phyloP scores from a whole-genome alignment of 2,329 filamentous ascomycete genomes.

The Fusarium sacchari region DNA sequence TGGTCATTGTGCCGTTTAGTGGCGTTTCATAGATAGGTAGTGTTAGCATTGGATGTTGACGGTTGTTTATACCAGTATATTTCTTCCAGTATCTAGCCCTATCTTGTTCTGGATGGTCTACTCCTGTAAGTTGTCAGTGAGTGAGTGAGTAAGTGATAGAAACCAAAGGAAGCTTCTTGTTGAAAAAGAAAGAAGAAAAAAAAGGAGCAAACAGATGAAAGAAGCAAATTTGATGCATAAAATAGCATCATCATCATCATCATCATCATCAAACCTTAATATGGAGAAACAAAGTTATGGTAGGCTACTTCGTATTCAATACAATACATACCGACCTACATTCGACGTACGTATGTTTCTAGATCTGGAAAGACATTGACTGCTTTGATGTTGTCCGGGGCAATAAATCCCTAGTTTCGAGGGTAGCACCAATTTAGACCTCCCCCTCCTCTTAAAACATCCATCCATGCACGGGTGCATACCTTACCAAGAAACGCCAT shows the following conservation, averaged over 20 bases:
- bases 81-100: neutral
- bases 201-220: slow-evolving; percentile 1
- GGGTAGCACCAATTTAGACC: slow-evolving; percentile 5
- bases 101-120: neutral
- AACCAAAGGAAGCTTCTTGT: neutral
- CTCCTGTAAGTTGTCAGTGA: neutral
- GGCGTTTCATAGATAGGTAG: neutral
- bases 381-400: slow-evolving; percentile 19
- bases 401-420: slow-evolving; percentile 10
- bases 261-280: slow-evolving; percentile 1
- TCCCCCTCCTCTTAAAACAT: slow-evolving; percentile 8
- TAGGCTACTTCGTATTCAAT: neutral
- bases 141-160: neutral
- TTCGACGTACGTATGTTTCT: neutral
- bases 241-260: neutral
- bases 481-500: slow-evolving; percentile 19
- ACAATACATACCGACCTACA: neutral
- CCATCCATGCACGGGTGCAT: slow-evolving; percentile 13
- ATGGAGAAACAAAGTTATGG: neutral
- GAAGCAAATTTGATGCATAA: neutral
- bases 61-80: neutral
- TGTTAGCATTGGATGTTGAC: neutral
- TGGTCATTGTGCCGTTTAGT: neutral
- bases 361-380: neutral
- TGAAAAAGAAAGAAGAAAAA: neutral